These are phyloP conservation scores for Monoraphidium neglectum DNA, from an alignment of 139 green algal species.

Conservation along the genomic window DNA sequence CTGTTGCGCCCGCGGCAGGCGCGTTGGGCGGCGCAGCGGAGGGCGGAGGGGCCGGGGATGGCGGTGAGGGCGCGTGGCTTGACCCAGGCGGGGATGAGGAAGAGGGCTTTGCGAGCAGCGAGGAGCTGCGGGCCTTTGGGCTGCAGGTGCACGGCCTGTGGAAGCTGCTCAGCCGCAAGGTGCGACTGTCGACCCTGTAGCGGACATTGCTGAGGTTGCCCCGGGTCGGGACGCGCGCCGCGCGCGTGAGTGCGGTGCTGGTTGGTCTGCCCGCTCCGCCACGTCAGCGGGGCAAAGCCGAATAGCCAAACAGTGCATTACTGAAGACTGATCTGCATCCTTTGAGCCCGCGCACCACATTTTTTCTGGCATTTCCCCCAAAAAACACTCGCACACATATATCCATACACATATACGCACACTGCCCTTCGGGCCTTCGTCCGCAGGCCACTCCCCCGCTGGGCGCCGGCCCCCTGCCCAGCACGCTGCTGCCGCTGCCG, in stretches of 20 bases:
- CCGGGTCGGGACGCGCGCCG: no score
- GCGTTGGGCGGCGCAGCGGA: no score
- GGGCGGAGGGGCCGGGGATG: not conserved
- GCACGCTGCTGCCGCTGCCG: conserved; percentile 80
- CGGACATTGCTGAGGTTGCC: not conserved
- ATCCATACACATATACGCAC: not conserved
- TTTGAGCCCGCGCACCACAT: no score
- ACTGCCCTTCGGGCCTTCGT: not conserved
- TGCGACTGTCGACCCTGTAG: not conserved
- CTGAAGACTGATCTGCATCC: no score
- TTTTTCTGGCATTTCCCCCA: no score
- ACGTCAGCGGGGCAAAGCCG: no score
- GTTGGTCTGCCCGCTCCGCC: no score
- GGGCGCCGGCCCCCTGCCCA: conserved; percentile 14
- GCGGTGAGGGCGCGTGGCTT: not conserved
- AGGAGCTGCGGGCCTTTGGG: conserved; percentile 16
- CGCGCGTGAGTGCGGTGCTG: no score
- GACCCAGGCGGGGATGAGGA: not conserved
- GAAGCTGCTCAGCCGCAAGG: conserved; percentile 42
- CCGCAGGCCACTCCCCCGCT: conserved; percentile 20
- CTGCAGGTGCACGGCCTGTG: conserved; percentile 46
- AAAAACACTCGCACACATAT: not conserved
- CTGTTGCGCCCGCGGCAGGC: no score
- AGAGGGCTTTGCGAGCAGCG: not conserved
- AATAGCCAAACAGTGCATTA: no score